phyloP scores from a whole-genome alignment of 2,329 filamentous ascomycete species.

The Penicillium sp. region DNA sequence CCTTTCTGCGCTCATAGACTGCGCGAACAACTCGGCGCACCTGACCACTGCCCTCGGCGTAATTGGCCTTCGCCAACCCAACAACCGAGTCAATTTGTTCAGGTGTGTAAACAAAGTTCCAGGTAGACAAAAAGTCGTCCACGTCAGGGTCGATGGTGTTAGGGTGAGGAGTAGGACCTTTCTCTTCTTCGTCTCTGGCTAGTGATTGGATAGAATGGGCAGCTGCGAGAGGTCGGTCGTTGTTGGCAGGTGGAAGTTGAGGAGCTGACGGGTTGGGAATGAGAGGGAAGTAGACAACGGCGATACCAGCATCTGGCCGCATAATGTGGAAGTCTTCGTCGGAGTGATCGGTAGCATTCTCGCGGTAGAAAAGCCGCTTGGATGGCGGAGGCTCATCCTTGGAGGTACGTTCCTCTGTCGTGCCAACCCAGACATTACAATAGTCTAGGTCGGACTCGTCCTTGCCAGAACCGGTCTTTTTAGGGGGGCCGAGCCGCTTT shows the following conservation, averaged over 20 bases:
- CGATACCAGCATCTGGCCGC: conserved; percentile 77
- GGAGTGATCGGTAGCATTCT: conserved; percentile 55
- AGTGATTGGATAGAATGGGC: conserved; percentile 21
- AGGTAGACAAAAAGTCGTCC: conserved; percentile 87
- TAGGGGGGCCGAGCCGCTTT: background rate
- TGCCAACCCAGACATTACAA: conserved; percentile 95
- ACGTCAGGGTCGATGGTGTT: conserved; percentile 75
- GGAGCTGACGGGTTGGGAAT: conserved; percentile 66
- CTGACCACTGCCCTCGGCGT: conserved; percentile 74
- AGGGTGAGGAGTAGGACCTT: conserved; percentile 49
- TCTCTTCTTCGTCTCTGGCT: conserved; percentile 11
- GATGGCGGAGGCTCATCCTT: conserved; percentile 54
- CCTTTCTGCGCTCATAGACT: conserved; percentile 90
- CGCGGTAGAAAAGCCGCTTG: conserved; percentile 48
- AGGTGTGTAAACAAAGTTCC: conserved; percentile 96
- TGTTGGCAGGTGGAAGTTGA: conserved; percentile 24
- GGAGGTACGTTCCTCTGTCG: conserved; percentile 68
- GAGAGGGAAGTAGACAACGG: conserved; percentile 88
- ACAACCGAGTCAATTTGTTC: conserved; percentile 87
- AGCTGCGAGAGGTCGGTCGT: conserved; percentile 24
- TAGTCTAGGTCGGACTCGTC: conserved; percentile 67
- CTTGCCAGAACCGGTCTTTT: background rate
- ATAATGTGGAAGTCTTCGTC: conserved; percentile 68
- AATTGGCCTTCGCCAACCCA: conserved; percentile 80
- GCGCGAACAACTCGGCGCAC: conserved; percentile 77